Base-by-base conservation (phyloP, 2,329 filamentous ascomycete genomes). In the Trichophyton simii region DNA sequence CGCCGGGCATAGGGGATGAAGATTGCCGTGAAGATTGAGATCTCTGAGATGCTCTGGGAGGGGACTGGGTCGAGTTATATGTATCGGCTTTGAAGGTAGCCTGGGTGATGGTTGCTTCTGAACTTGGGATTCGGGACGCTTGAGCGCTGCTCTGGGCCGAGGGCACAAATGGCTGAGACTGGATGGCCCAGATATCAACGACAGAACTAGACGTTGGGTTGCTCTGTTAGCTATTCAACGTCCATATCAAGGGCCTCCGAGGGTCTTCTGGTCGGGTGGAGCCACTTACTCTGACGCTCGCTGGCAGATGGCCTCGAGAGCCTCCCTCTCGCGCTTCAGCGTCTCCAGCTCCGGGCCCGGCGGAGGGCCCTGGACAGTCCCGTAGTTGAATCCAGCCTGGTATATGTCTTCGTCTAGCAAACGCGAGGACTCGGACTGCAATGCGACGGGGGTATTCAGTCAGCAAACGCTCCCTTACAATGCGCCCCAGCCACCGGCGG, bases 341-440 rank as follows among this genome's bases (percentile, higher is more conserved):
- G 72, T 72, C 64, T 77, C 74, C 4, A 74, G 69, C 66, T 78
- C 75, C 3, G 74, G 71, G 34, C 76, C 72, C 60, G 71, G 71
- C 28, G 66, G 65, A 44, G 74, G 73, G 15, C 72, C 70, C 55
- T 73, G 73, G 28, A 75, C 70, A 2, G 74, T 70, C 4, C 75
- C 75, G 57, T 77, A 77, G 60, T 73, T 75, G 64, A 77, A 77
- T 42, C 73, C 71, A 1, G 73, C 67, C 59, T 76, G 76, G 62
- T 78, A 78, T 58, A 74, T 68, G 55, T 78, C 76, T 41, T 78
- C 76, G 25, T 77, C 74, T 46, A 78, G 71, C 7, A 78, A 69
- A 34, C 75, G 75, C 15, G 76, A 72, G 54, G 76, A 75, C 65
- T 78, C 76, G 42, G 74, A 69, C 71, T 74, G 52, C 6, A 44